phyloP scores from a whole-genome alignment of 139 green algal species.

The Penium margaritaceum region DNA sequence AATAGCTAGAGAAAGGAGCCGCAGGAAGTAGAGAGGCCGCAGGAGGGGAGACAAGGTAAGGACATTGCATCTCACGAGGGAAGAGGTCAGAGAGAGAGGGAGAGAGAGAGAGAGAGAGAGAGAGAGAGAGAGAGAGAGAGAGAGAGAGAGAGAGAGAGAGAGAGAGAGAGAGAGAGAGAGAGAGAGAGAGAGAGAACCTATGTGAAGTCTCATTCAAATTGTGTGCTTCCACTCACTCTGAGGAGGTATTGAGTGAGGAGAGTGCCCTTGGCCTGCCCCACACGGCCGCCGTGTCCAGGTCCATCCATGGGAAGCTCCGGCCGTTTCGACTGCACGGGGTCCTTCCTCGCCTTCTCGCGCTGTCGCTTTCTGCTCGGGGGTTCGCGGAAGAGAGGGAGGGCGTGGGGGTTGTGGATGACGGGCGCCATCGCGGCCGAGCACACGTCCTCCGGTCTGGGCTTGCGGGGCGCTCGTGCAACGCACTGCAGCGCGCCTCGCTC shows the following conservation, averaged over 20 bases:
- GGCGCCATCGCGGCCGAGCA: background rate
- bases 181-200: too few species aligned
- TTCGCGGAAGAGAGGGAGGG: conserved; percentile 43
- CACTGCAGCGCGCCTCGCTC: conserved; percentile 68
- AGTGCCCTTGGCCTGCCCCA: conserved; percentile 40
- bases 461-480: conserved; percentile 43
- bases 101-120: too few species aligned
- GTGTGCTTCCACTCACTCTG: conserved; percentile 33
- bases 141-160: too few species aligned
- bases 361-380: conserved; percentile 28
- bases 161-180: too few species aligned
- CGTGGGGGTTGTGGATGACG: conserved; percentile 45
- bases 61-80: too few species aligned
- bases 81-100: too few species aligned
- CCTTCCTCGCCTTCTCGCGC: conserved; percentile 28
- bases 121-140: too few species aligned
- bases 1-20: too few species aligned
- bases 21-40: too few species aligned
- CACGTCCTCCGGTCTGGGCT: conserved; percentile 11
- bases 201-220: too few species aligned
- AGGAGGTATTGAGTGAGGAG: conserved; percentile 52
- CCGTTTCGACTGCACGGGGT: conserved; percentile 34
- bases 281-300: conserved; percentile 34
- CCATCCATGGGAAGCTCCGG: conserved; percentile 36
- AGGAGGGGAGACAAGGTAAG: too few species aligned